Evolutionary conservation across 129 eudicot species (phyloP), one percentile per base, ranked within the genome.

Genomic region (Tagetes erecta): DNA sequence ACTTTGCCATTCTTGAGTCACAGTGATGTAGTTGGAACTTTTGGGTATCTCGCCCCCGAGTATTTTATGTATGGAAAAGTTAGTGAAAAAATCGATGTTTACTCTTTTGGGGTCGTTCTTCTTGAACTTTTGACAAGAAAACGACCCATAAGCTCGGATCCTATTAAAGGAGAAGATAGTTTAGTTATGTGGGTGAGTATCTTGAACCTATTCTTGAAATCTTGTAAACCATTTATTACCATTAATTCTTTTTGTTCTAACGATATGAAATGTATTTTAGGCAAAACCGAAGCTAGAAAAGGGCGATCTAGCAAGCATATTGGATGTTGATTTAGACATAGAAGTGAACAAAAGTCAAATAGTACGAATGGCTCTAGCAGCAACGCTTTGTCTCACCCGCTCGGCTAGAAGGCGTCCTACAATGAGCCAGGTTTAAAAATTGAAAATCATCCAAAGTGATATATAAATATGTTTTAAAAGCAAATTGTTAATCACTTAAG

Each of bases 41-140:
- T 95, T 33, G 99, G 99, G 71, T 95, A 95, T 78, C 94, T 95
- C 1, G 99, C 99, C 5, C 99, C 99, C 0, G 99, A 95, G 81
- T 95, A 95, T 79, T 91, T 95, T 72, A 95, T 95, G 99, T 95
- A 95, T 45, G 99, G 99, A 27, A 95, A 91, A 86, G 94, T 95
- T 20, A 88, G 97, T 71, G 94, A 91, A 76, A 95, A 95, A 80
- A 78, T 95, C 3, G 99, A 95, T 75, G 96, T 95, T 14, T 95
- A 91, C 73, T 90, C 99, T 33, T 95, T 86, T 36, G 99, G 99
- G 0, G 99, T 95, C 52, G 99, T 95, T 81, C 90, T 95, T 36
- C 77, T 95, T 45, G 99, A 95, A 79, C 72, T 95, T 73, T 73
- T 95, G 51, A 77, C 99, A 0, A 90, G 99, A 74, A 88, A 85